Evolutionary conservation across 2,329 filamentous ascomycete species (phyloP), one percentile per base, ranked within the genome.

Genomic region (Fonsecaea pugnacius): DNA sequence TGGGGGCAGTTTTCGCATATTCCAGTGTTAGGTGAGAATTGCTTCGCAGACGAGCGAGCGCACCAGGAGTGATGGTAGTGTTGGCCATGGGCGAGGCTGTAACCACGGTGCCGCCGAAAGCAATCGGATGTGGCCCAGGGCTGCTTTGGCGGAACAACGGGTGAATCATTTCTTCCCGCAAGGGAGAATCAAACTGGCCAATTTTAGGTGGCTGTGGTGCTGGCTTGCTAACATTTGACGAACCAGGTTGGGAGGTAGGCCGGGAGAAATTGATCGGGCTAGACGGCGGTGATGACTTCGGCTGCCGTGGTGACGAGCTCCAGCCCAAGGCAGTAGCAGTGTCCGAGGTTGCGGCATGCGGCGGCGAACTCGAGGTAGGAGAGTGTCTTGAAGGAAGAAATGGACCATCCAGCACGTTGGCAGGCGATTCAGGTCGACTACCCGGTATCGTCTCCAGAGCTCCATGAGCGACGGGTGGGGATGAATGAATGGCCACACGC

Each of bases 81-180:
- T 81, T 84, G 2, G 83, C 82, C 35, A 81, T 78, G 1, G 84
- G 84, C 2, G 83, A 83, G 10, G 84, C 85, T 18, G 80, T 78
- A 52, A 87, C 82, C 62, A 81, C 80, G 0, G 85, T 87, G 0
- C 82, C 82, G 0, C 80, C 80, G 0, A 81, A 83, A 2, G 80
- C 73, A 0, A 80, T 78, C 10, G 84, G 81, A 2, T 84, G 81
- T 18, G 84, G 84, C 0, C 77, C 78, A 9, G 83, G 82, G 65
- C 80, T 84, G 66, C 81, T 81, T 2, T 79, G 79, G 48, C 85
- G 79, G 73, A 87, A 87, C 2, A 87, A 76, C 12, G 85, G 85
- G 69, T 87, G 85, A 58, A 87, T 86, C 63, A 85, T 78, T 10
- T 79, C 78, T 8, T 79, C 78, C 70, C 85, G 82, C 64, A 78